A percentile compares a stretch with the other conserved stretches of the same genome.
These are phyloP conservation scores for Pseudoneurospora amorphoporcata DNA, from an alignment of 495 filamentous ascomycete species.

Conservation along the genomic window DNA sequence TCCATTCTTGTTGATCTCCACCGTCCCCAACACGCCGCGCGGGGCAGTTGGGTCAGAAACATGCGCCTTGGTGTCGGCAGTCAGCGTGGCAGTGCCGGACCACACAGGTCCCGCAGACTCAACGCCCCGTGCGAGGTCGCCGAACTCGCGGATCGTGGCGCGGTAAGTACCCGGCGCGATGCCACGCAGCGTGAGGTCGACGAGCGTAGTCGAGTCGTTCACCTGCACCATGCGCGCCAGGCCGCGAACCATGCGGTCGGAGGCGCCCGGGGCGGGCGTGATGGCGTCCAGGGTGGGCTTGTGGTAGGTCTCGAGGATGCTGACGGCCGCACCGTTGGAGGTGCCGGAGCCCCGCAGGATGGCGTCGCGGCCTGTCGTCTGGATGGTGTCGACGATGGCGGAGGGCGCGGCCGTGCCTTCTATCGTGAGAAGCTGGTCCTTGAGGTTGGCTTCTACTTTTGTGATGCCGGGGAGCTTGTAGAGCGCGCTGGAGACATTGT, in stretches of 20 bases:
- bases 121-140: constrained; percentile 78
- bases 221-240: constrained; percentile 77
- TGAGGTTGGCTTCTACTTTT: constrained; percentile 54
- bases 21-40: constrained; percentile 60
- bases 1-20: constrained; percentile 60
- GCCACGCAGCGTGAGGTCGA: constrained; percentile 83
- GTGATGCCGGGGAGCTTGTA: constrained; percentile 61
- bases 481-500: constrained; percentile 68
- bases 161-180: constrained; percentile 72
- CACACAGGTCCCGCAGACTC: constrained; percentile 76
- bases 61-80: constrained; percentile 7
- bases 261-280: constrained; percentile 18
- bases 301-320: constrained; percentile 88
- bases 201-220: constrained; percentile 58
- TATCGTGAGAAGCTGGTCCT: constrained; percentile 56
- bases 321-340: constrained; percentile 83
- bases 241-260: constrained; percentile 49
- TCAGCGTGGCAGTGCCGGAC: constrained; percentile 29
- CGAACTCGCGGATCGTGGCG: constrained; percentile 74
- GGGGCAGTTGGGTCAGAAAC: constrained; percentile 11
- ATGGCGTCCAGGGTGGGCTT: constrained; percentile 22
- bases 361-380: constrained; percentile 82
- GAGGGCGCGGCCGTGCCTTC: constrained; percentile 76
- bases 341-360: constrained; percentile 84
- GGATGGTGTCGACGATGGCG: constrained; percentile 77